These are phyloP conservation scores for Aspergillus avenaceus DNA, from an alignment of 495 filamentous ascomycete species.

Conservation along the genomic window DNA sequence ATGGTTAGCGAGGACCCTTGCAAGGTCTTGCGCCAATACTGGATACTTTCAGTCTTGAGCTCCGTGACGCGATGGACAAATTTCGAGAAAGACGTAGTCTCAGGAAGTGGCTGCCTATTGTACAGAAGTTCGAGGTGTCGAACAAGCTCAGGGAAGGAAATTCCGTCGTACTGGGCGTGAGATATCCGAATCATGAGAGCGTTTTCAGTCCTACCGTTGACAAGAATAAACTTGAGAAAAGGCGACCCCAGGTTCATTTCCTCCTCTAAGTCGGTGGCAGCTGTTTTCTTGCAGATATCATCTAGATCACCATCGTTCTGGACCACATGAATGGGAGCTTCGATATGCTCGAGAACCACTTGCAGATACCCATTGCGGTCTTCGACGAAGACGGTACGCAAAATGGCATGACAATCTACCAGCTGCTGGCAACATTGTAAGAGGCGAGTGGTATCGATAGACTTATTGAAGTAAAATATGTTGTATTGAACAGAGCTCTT, in stretches of 20 bases:
- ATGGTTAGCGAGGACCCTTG: no score
- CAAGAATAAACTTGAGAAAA: conserved; percentile 51
- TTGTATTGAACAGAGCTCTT: conserved; percentile 43
- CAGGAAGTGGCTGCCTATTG: conserved; percentile 21
- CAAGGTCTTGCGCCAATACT: no score
- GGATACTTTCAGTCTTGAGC: conserved; percentile 21
- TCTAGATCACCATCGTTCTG: conserved; percentile 35
- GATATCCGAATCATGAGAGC: conserved; percentile 56
- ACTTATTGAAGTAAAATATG: conserved; percentile 32
- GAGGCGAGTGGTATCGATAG: conserved; percentile 26
- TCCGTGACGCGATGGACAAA: conserved; percentile 44
- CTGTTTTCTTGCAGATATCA: conserved; percentile 34
- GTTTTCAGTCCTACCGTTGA: conserved; percentile 33
- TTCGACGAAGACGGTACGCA: conserved; percentile 63
- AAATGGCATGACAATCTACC: conserved; percentile 52
- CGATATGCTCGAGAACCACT: conserved; percentile 47
- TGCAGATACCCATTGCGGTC: conserved; percentile 40
- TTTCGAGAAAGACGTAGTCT: conserved; percentile 46
- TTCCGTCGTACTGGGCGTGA: conserved; percentile 66
- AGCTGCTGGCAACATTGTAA: conserved; percentile 34
- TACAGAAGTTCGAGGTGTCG: conserved; percentile 45
- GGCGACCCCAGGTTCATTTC: conserved; percentile 44
- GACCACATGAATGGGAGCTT: conserved; percentile 21
- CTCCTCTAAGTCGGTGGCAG: conserved; percentile 40
- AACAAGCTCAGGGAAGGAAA: conserved; percentile 56